Evolutionary conservation across 2,329 filamentous ascomycete species (phyloP).

Genomic region (Colletotrichum musicola): DNA sequence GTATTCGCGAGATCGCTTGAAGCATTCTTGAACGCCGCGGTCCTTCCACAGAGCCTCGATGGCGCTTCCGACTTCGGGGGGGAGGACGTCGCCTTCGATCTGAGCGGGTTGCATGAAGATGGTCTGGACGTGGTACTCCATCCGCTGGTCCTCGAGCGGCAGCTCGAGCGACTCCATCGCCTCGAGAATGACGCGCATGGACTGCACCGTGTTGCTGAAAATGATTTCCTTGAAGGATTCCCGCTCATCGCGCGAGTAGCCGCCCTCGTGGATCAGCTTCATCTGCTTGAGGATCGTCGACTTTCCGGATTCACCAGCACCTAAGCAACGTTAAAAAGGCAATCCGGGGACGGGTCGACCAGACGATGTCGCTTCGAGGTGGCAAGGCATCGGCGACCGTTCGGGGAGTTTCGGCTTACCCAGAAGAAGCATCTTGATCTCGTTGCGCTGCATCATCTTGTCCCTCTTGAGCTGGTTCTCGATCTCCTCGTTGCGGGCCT

Average conservation of each 20-base stretch:
- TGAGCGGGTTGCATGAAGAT: constrained; percentile 99
- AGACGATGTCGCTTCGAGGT: background rate
- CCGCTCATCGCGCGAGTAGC: constrained; percentile 91
- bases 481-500: constrained; percentile 99
- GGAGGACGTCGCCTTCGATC: constrained; percentile 94
- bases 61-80: constrained; percentile 93
- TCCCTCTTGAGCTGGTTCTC: constrained; percentile 99
- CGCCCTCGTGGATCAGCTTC: constrained; percentile 99
- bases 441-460: constrained; percentile 98
- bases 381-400: background rate
- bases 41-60: constrained; percentile 96
- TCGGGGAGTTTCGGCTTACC: constrained; percentile 66
- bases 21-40: constrained; percentile 91
- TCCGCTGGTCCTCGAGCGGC: constrained; percentile 89
- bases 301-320: constrained; percentile 98
- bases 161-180: constrained; percentile 79
- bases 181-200: constrained; percentile 77
- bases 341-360: too few species aligned
- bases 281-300: constrained; percentile 96
- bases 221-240: constrained; percentile 80
- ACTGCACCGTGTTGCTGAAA: constrained; percentile 78
- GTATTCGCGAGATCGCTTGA: constrained; percentile 95
- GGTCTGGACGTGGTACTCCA: constrained; percentile 97
- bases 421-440: constrained; percentile 99
- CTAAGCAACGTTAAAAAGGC: constrained; percentile 58